Evolutionary conservation across 2,329 filamentous ascomycete genomes (phyloP).

Genomic region (Talaromyces amestolkiae): DNA sequence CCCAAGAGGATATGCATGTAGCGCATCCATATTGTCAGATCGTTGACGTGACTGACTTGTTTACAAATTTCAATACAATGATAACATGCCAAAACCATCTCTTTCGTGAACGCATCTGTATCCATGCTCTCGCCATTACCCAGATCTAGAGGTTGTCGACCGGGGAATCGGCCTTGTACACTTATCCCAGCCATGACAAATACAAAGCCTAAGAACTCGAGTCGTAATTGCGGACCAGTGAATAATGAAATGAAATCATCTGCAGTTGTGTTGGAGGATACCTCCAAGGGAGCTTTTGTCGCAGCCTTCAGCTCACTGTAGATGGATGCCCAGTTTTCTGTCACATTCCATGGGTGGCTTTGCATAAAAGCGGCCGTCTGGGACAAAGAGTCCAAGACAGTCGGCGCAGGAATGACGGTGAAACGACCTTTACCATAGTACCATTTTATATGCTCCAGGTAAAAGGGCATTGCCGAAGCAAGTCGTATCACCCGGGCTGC

Average conservation of each 20-base stretch:
- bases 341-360: neutral
- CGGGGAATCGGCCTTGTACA: neutral
- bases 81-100: conserved; percentile 23
- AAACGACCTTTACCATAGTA: neutral
- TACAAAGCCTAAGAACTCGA: conserved; percentile 25
- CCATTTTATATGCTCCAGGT: neutral
- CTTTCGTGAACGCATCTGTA: conserved; percentile 18
- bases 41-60: neutral
- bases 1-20: conserved; percentile 22
- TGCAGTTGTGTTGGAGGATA: neutral
- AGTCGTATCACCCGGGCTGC: neutral
- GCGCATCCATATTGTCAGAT: conserved; percentile 23
- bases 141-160: neutral
- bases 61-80: conserved; percentile 20
- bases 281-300: neutral
- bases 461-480: neutral
- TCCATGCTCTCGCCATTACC: conserved; percentile 12
- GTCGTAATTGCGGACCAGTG: conserved; percentile 18
- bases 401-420: neutral
- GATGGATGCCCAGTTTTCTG: neutral
- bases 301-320: neutral
- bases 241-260: neutral
- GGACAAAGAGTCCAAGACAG: neutral
- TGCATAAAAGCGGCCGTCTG: neutral
- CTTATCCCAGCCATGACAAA: conserved; percentile 23